Base-by-base conservation (phyloP, 192 early-diverging fungal species). In the Umbelopsis isabellina region DNA sequence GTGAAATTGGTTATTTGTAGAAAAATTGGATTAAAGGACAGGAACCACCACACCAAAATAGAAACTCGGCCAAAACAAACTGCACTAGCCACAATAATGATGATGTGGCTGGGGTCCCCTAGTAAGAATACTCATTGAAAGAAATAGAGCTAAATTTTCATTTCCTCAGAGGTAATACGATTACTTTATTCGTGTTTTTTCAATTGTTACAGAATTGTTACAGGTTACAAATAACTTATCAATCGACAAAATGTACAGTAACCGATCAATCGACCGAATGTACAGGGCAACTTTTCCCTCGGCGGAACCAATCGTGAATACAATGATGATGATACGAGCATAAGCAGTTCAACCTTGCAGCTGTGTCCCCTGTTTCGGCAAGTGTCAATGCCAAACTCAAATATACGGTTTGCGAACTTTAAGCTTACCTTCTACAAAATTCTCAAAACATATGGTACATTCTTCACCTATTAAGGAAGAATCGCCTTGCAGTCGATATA, bases 391-490 rank as follows among this genome's bases (percentile, higher is more conserved):
- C 16, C 35, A 2, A 50, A 12, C 12, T 49, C 13, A 53, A 1
- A 65, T 16, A 16, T 41, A 21, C 20, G n/a, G 27, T 53, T 11
- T 21, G 12, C 3, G 18, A 52, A 15, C 12, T 35, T 50, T 22
- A 37, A 66, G 35, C 49, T 41, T 77, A 81, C 91, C 93, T 35
- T 85, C 71, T 53, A 84, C 83, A 86, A 94, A 96, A 70, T 96
- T 95, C 58, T 96, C 93, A 83, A 98, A 94, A 79, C 96, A 98
- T 53, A 98, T 98, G 0, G 92, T 85, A 76, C 96, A 98, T 70
- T 98, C 96, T 70, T 87, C 86, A 41, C 87, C 90, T 46, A 92
- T 75, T 67, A 90, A 70, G 10, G 86, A 80, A 21, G 87, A 87
- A 49, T 87, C 83, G 15, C 77, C 71, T 13, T 80, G 79, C 11